phyloP scores from a whole-genome alignment of 495 filamentous ascomycete species.

The Penicillium canescens region DNA sequence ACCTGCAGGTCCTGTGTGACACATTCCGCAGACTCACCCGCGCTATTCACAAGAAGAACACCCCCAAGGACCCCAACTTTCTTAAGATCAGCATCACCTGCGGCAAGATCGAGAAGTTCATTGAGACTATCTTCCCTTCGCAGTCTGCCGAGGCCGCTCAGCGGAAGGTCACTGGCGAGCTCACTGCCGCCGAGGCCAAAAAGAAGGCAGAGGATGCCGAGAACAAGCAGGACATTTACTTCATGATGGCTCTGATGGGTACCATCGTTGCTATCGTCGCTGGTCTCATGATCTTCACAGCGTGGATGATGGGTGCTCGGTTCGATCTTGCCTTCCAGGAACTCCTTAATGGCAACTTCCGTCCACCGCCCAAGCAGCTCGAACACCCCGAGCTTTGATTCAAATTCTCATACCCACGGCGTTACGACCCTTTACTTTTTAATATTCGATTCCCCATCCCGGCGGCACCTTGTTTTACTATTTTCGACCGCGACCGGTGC shows the following conservation, averaged over 20 bases:
- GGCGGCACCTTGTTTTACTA: conserved; percentile 33
- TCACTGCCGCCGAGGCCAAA: conserved; percentile 40
- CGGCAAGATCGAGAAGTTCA: conserved; percentile 97
- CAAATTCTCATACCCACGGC: conserved; percentile 22
- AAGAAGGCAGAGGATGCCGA: conserved; percentile 51
- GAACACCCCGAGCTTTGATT: conserved; percentile 25
- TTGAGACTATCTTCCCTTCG: conserved; percentile 89
- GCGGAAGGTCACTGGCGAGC: conserved; percentile 38
- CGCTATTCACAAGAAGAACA: conserved; percentile 91
- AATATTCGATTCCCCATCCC: conserved; percentile 32
- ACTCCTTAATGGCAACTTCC: conserved; percentile 50
- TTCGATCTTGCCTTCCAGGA: conserved; percentile 64
- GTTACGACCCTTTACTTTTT: conserved; percentile 35
- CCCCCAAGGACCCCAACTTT: conserved; percentile 90
- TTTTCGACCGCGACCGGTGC: conserved; percentile 17
- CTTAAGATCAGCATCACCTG: conserved; percentile 89
- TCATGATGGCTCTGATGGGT: conserved; percentile 62
- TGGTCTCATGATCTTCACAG: conserved; percentile 63
- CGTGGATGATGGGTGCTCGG: conserved; percentile 67
- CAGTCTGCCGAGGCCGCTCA: conserved; percentile 54
- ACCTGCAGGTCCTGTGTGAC: conserved; percentile 74
- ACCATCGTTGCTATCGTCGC: conserved; percentile 62
- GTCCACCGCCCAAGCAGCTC: conserved; percentile 26
- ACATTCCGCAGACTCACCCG: conserved; percentile 75
- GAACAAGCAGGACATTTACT: conserved; percentile 58